A percentile compares a stretch with the other conserved stretches of the same genome.
Conservation (phyloP, 768 basidiomycete genomes). For the Lactifluus hygrophoroides region DNA sequence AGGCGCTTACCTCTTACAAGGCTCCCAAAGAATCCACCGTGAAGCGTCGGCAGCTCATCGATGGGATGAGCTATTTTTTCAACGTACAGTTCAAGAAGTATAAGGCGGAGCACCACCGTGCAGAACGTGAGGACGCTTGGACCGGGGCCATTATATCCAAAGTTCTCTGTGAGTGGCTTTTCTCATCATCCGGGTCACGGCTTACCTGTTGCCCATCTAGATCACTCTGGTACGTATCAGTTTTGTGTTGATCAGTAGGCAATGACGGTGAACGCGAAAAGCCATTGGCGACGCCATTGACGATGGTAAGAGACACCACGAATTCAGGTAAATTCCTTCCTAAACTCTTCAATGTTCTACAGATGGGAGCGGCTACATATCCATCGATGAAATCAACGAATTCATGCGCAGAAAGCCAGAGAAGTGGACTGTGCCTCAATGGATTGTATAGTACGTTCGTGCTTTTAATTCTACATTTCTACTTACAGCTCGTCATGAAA, state of each 20-base stretch:
- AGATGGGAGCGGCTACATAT: conserved; percentile 15
- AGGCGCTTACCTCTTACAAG: conserved; percentile 1
- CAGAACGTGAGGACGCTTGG: conserved; percentile 14
- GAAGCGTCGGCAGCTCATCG: conserved; percentile 12
- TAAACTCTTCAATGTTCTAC: background rate
- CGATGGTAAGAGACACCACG: conserved; percentile 1
- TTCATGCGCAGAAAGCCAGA: conserved; percentile 12
- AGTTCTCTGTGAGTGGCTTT: conserved; percentile 4
- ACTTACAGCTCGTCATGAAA: background rate
- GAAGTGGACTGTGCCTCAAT: conserved; percentile 15
- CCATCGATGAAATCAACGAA: conserved; percentile 9
- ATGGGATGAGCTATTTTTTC: conserved; percentile 9
- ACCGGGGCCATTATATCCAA: conserved; percentile 6
- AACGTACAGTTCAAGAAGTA: conserved; percentile 14
- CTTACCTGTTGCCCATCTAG: background rate
- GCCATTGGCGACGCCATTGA: conserved; percentile 17
- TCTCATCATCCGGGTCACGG: background rate
- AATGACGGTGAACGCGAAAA: background rate
- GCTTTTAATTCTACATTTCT: background rate
- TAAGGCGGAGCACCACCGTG: conserved; percentile 5
- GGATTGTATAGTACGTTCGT: conserved; percentile 9
- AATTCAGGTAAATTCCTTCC: background rate
- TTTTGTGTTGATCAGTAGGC: background rate
- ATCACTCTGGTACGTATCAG: background rate
- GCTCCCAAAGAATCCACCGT: conserved; percentile 13